Conservation (phyloP, 768 basidiomycete species). For the Amanita pallidorosea region DNA sequence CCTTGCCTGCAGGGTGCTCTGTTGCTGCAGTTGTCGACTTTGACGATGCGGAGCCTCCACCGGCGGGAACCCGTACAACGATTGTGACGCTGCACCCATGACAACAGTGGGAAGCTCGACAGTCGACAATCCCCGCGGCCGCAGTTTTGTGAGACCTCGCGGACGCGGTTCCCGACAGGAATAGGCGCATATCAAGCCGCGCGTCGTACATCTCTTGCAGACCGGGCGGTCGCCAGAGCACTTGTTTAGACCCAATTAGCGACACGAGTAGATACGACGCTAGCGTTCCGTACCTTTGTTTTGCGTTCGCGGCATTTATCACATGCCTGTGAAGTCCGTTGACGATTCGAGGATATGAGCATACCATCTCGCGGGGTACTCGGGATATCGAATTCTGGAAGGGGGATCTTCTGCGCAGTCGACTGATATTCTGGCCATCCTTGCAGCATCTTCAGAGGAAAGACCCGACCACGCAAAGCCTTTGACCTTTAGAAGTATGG, state of each 20-base stretch:
- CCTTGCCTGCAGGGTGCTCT: background rate
- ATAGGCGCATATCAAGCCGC: constrained; percentile 43
- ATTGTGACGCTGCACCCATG: background rate
- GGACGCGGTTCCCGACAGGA: constrained; percentile 26
- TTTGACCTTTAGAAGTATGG: background rate
- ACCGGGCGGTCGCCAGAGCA: constrained; percentile 49
- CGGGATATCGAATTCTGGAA: constrained; percentile 1
- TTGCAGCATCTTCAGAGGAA: constrained; percentile 4
- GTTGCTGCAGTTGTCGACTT: background rate
- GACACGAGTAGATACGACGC: background rate
- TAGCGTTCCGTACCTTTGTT: constrained; percentile 32
- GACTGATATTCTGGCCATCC: constrained; percentile 6
- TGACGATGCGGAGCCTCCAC: background rate
- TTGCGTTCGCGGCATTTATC: constrained; percentile 48
- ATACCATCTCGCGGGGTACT: background rate
- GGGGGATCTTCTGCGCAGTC: background rate
- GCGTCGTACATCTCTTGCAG: constrained; percentile 36
- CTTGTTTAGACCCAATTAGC: constrained; percentile 16
- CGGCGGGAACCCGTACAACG: background rate
- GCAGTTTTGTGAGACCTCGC: constrained; percentile 20
- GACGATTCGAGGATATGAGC: constrained; percentile 17
- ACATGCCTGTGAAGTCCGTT: constrained; percentile 43
- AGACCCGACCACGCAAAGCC: background rate
- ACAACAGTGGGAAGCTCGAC: background rate
- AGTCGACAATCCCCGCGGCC: constrained; percentile 11